Percentiles rank a stretch among this genome's conserved stretches.
Conservation (phyloP, 2,329 filamentous ascomycete genomes). For the Fusarium anguioides region DNA sequence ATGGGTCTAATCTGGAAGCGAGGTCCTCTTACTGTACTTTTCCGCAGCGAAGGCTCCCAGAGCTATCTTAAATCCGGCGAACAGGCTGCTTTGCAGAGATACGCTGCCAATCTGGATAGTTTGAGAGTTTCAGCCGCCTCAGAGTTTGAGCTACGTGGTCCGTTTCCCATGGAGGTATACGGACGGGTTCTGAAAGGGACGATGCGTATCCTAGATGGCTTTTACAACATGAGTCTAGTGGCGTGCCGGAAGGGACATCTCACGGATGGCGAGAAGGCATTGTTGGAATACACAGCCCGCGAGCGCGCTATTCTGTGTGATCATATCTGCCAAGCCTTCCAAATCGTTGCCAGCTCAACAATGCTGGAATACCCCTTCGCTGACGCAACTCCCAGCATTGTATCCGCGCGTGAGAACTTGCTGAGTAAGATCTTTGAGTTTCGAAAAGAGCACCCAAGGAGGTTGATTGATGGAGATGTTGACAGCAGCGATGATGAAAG, state of each 20-base stretch:
- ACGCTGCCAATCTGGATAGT: slow-evolving; percentile 74
- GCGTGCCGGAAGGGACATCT: slow-evolving; percentile 82
- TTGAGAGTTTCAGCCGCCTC: slow-evolving; percentile 77
- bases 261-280: slow-evolving; percentile 81
- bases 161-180: slow-evolving; percentile 81
- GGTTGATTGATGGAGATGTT: slow-evolving; percentile 41
- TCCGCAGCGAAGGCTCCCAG: slow-evolving; percentile 71
- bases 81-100: slow-evolving; percentile 18
- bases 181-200: slow-evolving; percentile 81
- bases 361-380: slow-evolving; percentile 94
- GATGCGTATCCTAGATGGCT: slow-evolving; percentile 86
- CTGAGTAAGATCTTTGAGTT: slow-evolving; percentile 90
- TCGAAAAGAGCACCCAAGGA: slow-evolving; percentile 69
- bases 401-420: slow-evolving; percentile 82
- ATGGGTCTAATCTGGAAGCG: slow-evolving; percentile 97
- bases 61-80: slow-evolving; percentile 65
- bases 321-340: slow-evolving; percentile 87
- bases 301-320: slow-evolving; percentile 86
- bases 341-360: slow-evolving; percentile 89
- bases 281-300: slow-evolving; percentile 80
- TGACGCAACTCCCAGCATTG: slow-evolving; percentile 85
- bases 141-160: slow-evolving; percentile 88
- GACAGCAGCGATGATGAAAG: slow-evolving; percentile 28
- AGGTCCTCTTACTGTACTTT: slow-evolving; percentile 81
- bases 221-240: slow-evolving; percentile 95